Conservation (phyloP, 371 early-diverging fungal species). For the Mortierella polycephala region DNA sequence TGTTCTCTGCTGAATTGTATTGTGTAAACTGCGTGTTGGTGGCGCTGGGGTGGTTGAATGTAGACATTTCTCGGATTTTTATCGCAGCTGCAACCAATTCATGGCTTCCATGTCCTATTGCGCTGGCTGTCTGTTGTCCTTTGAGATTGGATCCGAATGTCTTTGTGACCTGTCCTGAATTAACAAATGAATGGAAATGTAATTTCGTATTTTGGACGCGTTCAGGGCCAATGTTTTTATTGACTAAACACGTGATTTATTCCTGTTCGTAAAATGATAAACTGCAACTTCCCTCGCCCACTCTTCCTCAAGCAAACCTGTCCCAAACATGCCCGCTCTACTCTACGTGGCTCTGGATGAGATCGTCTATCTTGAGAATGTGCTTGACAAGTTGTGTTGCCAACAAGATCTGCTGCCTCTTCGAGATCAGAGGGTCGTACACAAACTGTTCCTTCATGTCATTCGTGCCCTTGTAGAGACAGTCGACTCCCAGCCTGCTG, state of each 20-base stretch:
- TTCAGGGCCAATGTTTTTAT: no score
- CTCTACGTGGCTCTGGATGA: constrained; percentile 63
- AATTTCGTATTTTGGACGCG: no score
- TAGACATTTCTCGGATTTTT: constrained; percentile 20
- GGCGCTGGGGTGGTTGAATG: constrained; percentile 5
- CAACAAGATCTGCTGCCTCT: constrained; percentile 97
- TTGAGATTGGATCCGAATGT: no score
- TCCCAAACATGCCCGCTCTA: constrained; percentile 3
- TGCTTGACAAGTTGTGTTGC: constrained; percentile 99
- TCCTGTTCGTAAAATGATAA: no score
- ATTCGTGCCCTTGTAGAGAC: constrained; percentile 90
- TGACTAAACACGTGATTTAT: neutral
- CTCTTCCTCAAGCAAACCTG: neutral
- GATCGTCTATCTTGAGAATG: constrained; percentile 98
- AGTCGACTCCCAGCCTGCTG: constrained; percentile 95
- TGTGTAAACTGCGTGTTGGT: constrained; percentile 4
- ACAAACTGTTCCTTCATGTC: constrained; percentile 98
- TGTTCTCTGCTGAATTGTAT: constrained; percentile 23
- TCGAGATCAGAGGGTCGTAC: constrained; percentile 98
- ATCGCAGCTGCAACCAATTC: constrained; percentile 8
- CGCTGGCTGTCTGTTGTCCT: neutral
- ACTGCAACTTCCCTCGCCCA: neutral
- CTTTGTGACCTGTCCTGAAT: neutral
- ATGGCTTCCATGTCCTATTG: constrained; percentile 6
- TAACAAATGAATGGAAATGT: neutral